A percentile compares a stretch with the other conserved stretches of the same genome.
phyloP scores from a whole-genome alignment of 108 stramenopile species.

The Stephanodiscus minutulus region DNA sequence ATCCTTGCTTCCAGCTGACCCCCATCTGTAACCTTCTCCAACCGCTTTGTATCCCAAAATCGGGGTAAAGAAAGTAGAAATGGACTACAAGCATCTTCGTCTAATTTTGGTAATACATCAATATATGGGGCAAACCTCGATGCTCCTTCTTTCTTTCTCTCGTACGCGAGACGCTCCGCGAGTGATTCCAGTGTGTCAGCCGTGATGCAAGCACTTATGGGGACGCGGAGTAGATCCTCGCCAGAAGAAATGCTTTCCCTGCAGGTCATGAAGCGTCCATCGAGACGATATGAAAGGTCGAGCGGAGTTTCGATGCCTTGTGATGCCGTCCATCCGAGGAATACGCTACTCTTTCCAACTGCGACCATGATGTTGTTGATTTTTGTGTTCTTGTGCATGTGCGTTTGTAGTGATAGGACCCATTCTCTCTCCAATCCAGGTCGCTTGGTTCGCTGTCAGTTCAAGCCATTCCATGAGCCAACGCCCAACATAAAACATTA shows the following conservation, averaged over 20 bases:
- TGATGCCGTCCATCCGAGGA: constrained; percentile 66
- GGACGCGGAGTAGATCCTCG: constrained; percentile 50
- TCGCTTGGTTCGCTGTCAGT: no score
- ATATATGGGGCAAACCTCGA: constrained; percentile 65
- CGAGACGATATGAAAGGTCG: constrained; percentile 40
- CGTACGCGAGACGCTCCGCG: constrained; percentile 63
- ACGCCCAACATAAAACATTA: no score
- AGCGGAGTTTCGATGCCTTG: constrained; percentile 64
- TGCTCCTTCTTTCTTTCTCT: constrained; percentile 51
- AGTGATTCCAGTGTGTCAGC: constrained; percentile 57
- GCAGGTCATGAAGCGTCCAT: constrained; percentile 49
- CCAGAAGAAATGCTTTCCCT: constrained; percentile 22
- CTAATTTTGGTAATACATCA: constrained; percentile 54
- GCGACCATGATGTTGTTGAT: constrained; percentile 29
- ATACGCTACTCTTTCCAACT: constrained; percentile 40
- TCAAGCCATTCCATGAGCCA: no score
- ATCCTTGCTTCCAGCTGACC: constrained; percentile 60
- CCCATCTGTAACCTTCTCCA: constrained; percentile 60
- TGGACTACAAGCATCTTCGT: constrained; percentile 21
- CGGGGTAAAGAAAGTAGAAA: constrained; percentile 58
- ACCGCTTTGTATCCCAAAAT: constrained; percentile 68
- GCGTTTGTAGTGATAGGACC: no score
- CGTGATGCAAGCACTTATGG: constrained; percentile 64
- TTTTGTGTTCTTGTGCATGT: not conserved
- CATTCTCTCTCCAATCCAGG: no score